Evolutionary conservation across 129 eudicot genomes (phyloP).

Genomic region (Centrapalus pauciflorus): DNA sequence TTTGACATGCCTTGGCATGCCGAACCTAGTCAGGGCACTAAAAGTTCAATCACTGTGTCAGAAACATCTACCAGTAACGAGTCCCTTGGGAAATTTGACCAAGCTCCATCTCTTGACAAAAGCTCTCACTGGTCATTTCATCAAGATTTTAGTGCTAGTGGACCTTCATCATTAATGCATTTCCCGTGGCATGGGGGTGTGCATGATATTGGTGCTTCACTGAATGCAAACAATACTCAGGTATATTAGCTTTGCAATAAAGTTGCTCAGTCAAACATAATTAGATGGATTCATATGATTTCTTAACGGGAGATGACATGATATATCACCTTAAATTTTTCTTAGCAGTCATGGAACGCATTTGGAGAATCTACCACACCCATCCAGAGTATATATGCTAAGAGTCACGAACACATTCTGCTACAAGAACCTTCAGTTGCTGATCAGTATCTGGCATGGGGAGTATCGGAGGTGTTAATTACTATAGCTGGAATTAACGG

Average conservation of each 20-base stretch:
- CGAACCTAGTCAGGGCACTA: conserved; percentile 25
- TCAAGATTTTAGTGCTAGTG: conserved; percentile 33
- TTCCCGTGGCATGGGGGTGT: conserved; percentile 34
- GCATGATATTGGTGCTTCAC: conserved; percentile 32
- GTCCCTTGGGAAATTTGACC: conserved; percentile 20
- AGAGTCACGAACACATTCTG: conserved; percentile 31
- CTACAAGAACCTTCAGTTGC: conserved; percentile 22
- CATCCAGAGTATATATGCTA: conserved; percentile 16
- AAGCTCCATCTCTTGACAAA: conserved; percentile 11
- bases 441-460: conserved; percentile 29
- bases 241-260: conserved; percentile 24
- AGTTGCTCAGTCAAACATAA: not conserved
- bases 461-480: conserved; percentile 33
- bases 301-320: not conserved
- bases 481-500: not conserved
- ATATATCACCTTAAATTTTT: conserved; percentile 7
- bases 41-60: conserved; percentile 20
- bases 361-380: conserved; percentile 41
- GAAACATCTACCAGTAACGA: conserved; percentile 26
- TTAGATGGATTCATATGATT: not conserved
- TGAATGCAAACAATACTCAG: conserved; percentile 37
- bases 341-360: conserved; percentile 64
- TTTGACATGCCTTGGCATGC: conserved; percentile 66
- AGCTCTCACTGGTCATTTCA: conserved; percentile 42
- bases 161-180: conserved; percentile 33